Percentiles rank a stretch among this genome's conserved stretches.
Conservation (phyloP, 2,329 filamentous ascomycete species). For the Intubia oerlemansii region DNA sequence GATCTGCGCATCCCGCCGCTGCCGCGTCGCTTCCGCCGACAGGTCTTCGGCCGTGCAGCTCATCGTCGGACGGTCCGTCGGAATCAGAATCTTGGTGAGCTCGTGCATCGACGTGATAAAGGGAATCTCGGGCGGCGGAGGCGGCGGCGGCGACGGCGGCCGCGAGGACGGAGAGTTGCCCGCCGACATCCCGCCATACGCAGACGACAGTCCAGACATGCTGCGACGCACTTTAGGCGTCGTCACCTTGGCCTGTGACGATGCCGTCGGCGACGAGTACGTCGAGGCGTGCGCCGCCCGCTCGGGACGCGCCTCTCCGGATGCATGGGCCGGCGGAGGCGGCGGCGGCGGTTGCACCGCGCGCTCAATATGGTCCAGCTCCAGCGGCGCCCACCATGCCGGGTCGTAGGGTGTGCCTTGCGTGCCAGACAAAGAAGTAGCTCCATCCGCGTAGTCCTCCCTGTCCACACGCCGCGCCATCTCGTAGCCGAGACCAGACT, state of each 20-base stretch:
- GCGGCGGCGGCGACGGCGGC: constrained; percentile 27
- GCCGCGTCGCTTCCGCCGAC: constrained; percentile 41
- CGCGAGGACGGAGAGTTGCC: constrained; percentile 12
- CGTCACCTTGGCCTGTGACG: constrained; percentile 63
- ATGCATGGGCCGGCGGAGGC: constrained; percentile 12
- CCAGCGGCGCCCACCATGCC: constrained; percentile 46
- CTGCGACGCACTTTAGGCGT: constrained; percentile 43
- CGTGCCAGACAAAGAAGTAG: too few species aligned
- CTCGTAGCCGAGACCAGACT: constrained; percentile 29
- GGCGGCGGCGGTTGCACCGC: constrained; percentile 25
- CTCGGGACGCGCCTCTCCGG: too few species aligned
- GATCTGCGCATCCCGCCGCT: constrained; percentile 41
- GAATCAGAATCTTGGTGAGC: constrained; percentile 64
- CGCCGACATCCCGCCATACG: too few species aligned
- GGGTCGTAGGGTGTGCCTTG: constrained; percentile 35
- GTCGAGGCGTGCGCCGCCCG: constrained; percentile 36
- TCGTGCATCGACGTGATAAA: constrained; percentile 76
- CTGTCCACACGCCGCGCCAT: constrained; percentile 20
- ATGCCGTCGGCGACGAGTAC: constrained; percentile 73
- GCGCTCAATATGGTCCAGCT: constrained; percentile 49
- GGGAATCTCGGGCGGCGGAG: constrained; percentile 59
- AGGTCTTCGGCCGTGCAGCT: constrained; percentile 67
- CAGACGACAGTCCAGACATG: constrained; percentile 29
- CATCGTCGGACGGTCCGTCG: constrained; percentile 47
- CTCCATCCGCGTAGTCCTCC: neutral